Evolutionary conservation across 495 filamentous ascomycete genomes (phyloP).

Genomic region (Neurospora tetrasperma): DNA sequence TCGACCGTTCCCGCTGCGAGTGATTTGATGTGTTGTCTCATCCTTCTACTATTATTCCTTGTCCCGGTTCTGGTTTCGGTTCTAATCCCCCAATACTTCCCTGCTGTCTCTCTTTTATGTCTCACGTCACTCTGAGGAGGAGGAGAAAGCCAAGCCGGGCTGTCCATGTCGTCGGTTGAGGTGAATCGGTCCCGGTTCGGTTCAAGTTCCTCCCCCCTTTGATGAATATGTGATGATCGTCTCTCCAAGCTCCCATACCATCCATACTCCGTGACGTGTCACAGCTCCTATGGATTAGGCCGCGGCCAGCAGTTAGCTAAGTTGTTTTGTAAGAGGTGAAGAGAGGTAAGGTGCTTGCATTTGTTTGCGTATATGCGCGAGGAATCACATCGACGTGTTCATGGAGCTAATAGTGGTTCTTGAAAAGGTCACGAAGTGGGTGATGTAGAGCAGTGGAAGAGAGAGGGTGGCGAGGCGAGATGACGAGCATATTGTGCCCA

Average conservation of each 20-base stretch:
- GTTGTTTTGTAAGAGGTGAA: neutral
- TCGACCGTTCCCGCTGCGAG: neutral
- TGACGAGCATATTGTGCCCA: neutral
- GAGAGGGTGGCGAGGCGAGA: neutral
- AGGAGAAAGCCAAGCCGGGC: neutral
- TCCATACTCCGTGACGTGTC: neutral
- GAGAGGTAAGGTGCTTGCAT: neutral
- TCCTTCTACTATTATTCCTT: neutral
- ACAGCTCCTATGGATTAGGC: neutral
- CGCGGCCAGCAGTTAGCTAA: neutral
- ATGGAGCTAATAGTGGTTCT: neutral
- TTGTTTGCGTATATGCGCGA: neutral
- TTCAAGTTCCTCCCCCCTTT: neutral
- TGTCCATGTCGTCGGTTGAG: neutral
- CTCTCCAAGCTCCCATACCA: neutral
- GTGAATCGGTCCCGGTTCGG: neutral
- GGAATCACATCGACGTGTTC: neutral
- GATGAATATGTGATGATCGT: neutral
- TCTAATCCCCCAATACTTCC: neutral
- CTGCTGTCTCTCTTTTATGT: neutral
- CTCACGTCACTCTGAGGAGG: neutral
- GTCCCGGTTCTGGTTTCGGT: neutral
- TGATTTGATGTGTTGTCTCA: neutral
- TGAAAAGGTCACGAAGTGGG: neutral
- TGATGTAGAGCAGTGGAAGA: neutral